Base-by-base conservation (phyloP, 2,329 filamentous ascomycete genomes). In the Pestalotiopsis sp. region DNA sequence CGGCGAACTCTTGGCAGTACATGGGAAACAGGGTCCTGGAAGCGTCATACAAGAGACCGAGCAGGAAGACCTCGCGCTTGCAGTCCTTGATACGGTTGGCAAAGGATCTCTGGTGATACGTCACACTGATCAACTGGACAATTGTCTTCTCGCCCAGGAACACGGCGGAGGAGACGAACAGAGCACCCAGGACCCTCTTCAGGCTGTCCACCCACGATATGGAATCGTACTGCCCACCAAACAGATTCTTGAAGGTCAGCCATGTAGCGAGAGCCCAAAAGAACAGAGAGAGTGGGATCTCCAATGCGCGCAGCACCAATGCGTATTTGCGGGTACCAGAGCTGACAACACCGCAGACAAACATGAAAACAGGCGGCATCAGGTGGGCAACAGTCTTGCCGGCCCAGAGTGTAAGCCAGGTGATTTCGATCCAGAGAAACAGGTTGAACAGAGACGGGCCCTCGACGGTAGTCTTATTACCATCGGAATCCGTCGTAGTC, bases 1-100 rank as follows among this genome's bases (percentile, higher is more conserved):
- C 93, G 20, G 88, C 86, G 75, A 99, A 98, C 75, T 98, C 95
- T 27, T 85, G 86, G 81, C 94, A 97, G 82, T 97, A 97, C 81
- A 94, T 92, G 31, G 96, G 96, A 76, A 98, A 99, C 64, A 98
- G 85, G 4, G 90, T 87, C 66, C 94, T 88, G 3, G 95, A 98
- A 23, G 95, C 94, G 72, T 98, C 95, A 79, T 97, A 98, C 67
- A 99, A 89, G 38, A 96, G 83, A 20, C 93, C 91, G 2, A 99
- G 85, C 2, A 98, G 87, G 76, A 90, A 88, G 62, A 98, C 88
- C 73, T 95, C 93, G 68, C 89, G 91, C 84, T 99, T 98, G 27
- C 94, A 97, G 57, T 94, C 91, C 79, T 93, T 93, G 84, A 99
- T 98, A 65, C 90, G 85, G 72, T 90, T 88, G 74, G 92, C 90